Evolutionary conservation across 768 basidiomycete genomes (phyloP).

Genomic region (Leucosporidium yakuticum): DNA sequence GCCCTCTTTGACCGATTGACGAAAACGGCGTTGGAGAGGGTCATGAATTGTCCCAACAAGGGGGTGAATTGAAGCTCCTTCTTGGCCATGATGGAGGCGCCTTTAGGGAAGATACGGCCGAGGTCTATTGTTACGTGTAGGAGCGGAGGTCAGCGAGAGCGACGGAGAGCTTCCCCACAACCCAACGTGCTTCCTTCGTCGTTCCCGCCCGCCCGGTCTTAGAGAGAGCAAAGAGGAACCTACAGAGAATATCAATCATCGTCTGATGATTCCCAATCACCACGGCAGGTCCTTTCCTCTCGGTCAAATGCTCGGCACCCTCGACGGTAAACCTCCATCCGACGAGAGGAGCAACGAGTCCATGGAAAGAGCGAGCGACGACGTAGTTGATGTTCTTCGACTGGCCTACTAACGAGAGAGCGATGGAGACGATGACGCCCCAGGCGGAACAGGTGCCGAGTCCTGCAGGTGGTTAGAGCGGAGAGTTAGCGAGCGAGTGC

Average conservation of each 20-base stretch:
- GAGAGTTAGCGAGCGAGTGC: background rate
- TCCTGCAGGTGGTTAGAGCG: conserved; percentile 49
- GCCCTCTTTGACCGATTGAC: conserved; percentile 67
- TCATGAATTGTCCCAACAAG: conserved; percentile 78
- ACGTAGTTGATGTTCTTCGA: conserved; percentile 59
- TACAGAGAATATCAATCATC: conserved; percentile 75
- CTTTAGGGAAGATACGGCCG: conserved; percentile 69
- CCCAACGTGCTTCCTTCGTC: background rate
- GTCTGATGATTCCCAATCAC: conserved; percentile 88
- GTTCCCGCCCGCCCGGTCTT: background rate
- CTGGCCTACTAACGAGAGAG: conserved; percentile 61
- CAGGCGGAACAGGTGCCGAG: conserved; percentile 65
- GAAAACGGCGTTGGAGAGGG: conserved; percentile 81
- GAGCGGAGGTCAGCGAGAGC: background rate
- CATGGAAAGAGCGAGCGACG: conserved; percentile 78
- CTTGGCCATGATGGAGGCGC: conserved; percentile 86
- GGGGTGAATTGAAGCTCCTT: conserved; percentile 78
- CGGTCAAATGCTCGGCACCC: conserved; percentile 72
- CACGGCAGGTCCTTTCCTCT: conserved; percentile 39
- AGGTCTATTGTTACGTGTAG: conserved; percentile 25
- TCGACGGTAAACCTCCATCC: conserved; percentile 71
- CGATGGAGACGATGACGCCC: conserved; percentile 63
- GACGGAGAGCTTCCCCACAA: background rate
- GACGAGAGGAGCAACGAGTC: conserved; percentile 56
- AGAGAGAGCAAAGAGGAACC: conserved; percentile 38